Evolutionary conservation across 2,329 filamentous ascomycete species (phyloP), one percentile per base, ranked within the genome.

Genomic region (Colletotrichum limetticola): DNA sequence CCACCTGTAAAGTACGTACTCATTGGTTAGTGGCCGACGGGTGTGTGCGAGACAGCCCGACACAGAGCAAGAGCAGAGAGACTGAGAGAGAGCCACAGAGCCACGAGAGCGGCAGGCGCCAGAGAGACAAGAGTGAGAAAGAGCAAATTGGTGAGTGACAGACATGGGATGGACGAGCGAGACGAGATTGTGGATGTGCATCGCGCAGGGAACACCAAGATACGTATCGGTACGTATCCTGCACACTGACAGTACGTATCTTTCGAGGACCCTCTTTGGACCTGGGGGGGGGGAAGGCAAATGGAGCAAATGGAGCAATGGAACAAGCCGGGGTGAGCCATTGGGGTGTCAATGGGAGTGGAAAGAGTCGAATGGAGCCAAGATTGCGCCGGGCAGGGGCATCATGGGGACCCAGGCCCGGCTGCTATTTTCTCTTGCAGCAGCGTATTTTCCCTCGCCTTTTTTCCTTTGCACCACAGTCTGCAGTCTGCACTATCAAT

Each of bases 361-460:
- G 65, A 28, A 63, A 69, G 46, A 65, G 53, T 64, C 60, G 60
- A 70, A 65, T 70, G 66, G 66, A 60, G 70, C 66, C 70, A 60
- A 70, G 70, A 72, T 70, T 70, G 60, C 60, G 49, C 46, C 53
- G 60, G 60, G 30, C 60, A 72, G 65, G 68, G 60, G 22, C 37
- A 22, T 26, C 61, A 30, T 55, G 61, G 61, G 19, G 49, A 19
- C 14, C 14, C 24, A 32, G 26, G 30, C 49, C 49, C 5, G 61
- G 30, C 28, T 37, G 14, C 26, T 42, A 22, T 22, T 22, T 37
- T 35, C 37, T 56, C n/a, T 55, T 28, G 28, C 14, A 24, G 30
- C 42, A 63, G 22, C 42, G 24, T 49, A 30, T 30, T 61, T 49
- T 61, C 24, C n/a, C 35, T 60, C 60, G 26, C 60, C 28, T 63